These are phyloP conservation scores for Pseudonectria foliicola DNA, from an alignment of 2,329 filamentous ascomycete genomes.

Conservation along the genomic window DNA sequence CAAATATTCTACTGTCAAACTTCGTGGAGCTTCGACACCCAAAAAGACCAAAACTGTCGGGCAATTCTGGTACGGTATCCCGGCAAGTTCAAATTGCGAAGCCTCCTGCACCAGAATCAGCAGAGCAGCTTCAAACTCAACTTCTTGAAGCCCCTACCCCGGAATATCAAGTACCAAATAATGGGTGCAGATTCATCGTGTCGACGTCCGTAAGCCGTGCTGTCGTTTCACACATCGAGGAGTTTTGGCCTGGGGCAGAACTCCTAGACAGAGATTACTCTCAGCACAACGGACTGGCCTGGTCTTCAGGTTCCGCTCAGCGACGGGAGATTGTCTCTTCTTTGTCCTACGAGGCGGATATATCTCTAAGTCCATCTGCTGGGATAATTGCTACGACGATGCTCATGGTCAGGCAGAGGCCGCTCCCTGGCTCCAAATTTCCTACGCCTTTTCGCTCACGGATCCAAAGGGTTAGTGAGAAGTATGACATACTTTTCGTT, in stretches of 20 bases:
- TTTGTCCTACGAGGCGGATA: constrained; percentile 57
- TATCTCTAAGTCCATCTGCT: constrained; percentile 61
- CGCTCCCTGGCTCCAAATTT: constrained; percentile 46
- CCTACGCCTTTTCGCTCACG: constrained; percentile 46
- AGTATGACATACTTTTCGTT: constrained; percentile 63
- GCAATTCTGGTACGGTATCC: neutral
- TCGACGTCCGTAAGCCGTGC: constrained; percentile 40
- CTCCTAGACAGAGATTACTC: constrained; percentile 56
- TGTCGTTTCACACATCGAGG: constrained; percentile 44
- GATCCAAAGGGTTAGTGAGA: constrained; percentile 43
- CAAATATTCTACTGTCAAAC: constrained; percentile 21
- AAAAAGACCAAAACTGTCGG: constrained; percentile 16
- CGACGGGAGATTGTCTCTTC: constrained; percentile 25
- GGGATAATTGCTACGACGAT: constrained; percentile 66
- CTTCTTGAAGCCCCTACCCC: constrained; percentile 10
- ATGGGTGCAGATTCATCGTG: constrained; percentile 37
- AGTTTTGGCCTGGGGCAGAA: constrained; percentile 39
- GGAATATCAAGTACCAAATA: constrained; percentile 5
- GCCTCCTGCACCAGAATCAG: neutral
- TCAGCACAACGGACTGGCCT: constrained; percentile 27
- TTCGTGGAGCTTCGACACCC: constrained; percentile 27
- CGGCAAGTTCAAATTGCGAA: neutral
- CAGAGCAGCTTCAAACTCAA: neutral
- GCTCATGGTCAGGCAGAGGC: constrained; percentile 63
- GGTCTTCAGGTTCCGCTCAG: constrained; percentile 23